Base-by-base conservation (phyloP, 1,284 basidiomycete genomes). In the Abortiporus biennis region DNA sequence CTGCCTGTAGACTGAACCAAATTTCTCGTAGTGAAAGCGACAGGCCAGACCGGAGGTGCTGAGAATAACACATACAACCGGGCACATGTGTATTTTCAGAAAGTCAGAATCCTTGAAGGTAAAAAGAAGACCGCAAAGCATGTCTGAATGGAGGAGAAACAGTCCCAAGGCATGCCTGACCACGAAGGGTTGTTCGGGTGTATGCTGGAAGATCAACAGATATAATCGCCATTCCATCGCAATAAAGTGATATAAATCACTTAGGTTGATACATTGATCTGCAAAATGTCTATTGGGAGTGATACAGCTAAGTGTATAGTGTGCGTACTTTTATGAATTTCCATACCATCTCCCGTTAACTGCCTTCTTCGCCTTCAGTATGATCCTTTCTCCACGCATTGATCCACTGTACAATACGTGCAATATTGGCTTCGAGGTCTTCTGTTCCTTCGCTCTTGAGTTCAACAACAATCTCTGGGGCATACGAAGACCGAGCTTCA, bases 401-500 rank as follows among this genome's bases (percentile, higher is more conserved):
- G 42, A 92, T 85, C 96, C 96, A 99, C 45, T 79, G 68, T 17
- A 89, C 75, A 44, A 98, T 85, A 50, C 92, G 74, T 9, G 75
- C 70, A 4, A 97, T 82, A 58, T 98, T 98, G 24, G 79, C 74
- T 58, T 97, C 87, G 37, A 98, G 70, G 54, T 98, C 83, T 25
- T 87, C 83, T 33, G 75, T 78, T 13, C 69, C 76, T 58, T 95
- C 87, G 58, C 88, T 92, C 47, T 72, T 64, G 19, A 99, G 72
- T 59, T 92, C 91, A 17, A 98, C 85, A 23, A 99, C 77, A 49
- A 95, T 89, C 61, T 92, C 85, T 17, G 75, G 61, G 0, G 84
- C 77, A 62, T 98, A 99, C 1, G 89, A 88, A 30, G 82, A 79
- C 27, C 81, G 73, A 2, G 95, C 94, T 62, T 99, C 95, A 34